Conservation (phyloP, 192 early-diverging fungal species). For the Nowakowskiella sp. region DNA sequence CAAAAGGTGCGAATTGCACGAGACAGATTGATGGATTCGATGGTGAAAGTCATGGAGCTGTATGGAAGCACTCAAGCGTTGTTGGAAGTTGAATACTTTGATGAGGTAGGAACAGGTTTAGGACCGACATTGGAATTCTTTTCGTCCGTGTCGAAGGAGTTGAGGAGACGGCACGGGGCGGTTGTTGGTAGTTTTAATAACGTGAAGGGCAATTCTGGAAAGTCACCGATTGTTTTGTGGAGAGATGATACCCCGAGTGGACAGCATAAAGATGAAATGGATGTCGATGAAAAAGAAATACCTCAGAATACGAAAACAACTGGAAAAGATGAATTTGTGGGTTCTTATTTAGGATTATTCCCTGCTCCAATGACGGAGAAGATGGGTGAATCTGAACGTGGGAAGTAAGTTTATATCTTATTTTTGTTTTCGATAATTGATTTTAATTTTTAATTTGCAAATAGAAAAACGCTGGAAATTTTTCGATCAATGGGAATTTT, state of each 20-base stretch:
- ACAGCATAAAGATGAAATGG: conserved; percentile 4
- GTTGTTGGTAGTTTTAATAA: conserved; percentile 5
- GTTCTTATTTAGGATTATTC: conserved; percentile 3
- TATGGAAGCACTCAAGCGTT: conserved; percentile 60
- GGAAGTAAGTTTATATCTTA: conserved; percentile 24
- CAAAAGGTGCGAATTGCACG: conserved; percentile 87
- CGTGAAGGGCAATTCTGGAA: conserved; percentile 39
- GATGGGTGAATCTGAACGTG: conserved; percentile 1
- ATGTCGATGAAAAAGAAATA: not conserved
- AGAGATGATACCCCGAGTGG: conserved; percentile 50
- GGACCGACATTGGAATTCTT: conserved; percentile 94
- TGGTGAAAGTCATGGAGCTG: conserved; percentile 78
- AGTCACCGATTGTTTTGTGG: too few relatives aligned
- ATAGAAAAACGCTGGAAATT: conserved; percentile 46
- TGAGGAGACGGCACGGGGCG: conserved; percentile 27
- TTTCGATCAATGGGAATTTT: conserved; percentile 77
- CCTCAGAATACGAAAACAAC: not conserved
- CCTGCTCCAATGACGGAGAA: conserved; percentile 11
- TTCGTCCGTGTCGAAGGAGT: conserved; percentile 64
- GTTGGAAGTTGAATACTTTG: conserved; percentile 89
- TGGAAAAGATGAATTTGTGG: not conserved
- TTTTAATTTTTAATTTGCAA: conserved; percentile 3
- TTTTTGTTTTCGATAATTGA: conserved; percentile 11
- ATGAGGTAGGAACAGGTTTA: conserved; percentile 86
- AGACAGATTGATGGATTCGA: conserved; percentile 66